Percentiles rank a stretch among this genome's conserved stretches.
phyloP scores from a whole-genome alignment of 306 rosid species.

The Gastrolobium bilobum region DNA sequence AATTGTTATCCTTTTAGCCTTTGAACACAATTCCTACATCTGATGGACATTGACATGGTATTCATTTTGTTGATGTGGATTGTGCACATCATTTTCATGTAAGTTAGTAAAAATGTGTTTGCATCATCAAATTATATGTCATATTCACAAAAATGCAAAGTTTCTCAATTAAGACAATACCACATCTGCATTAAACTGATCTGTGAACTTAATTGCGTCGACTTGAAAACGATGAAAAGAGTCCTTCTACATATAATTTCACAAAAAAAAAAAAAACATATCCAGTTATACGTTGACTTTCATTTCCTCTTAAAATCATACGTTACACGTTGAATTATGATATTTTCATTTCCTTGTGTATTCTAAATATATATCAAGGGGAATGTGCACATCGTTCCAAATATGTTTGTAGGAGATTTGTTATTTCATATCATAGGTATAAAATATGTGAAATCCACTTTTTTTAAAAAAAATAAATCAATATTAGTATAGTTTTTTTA shows the following conservation, averaged over 20 bases:
- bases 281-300: background rate
- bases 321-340: background rate
- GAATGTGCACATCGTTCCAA: no score
- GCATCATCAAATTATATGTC: slow-evolving; percentile 28
- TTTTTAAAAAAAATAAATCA: no score
- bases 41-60: background rate
- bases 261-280: background rate
- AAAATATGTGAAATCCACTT: no score
- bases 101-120: slow-evolving; percentile 15
- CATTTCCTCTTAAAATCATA: no score
- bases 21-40: background rate
- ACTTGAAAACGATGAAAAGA: background rate
- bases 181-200: slow-evolving; percentile 1
- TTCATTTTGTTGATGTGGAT: slow-evolving; percentile 17
- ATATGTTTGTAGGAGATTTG: no score
- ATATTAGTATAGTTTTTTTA: no score
- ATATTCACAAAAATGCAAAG: background rate
- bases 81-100: slow-evolving; percentile 4
- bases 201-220: background rate
- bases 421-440: no score
- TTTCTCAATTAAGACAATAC: background rate
- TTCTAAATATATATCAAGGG: background rate
- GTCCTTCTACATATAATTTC: background rate
- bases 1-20: background rate
- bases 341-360: background rate